These are phyloP conservation scores for Mucor circinelloides DNA, from an alignment of 371 early-diverging fungal genomes.

Conservation along the genomic window DNA sequence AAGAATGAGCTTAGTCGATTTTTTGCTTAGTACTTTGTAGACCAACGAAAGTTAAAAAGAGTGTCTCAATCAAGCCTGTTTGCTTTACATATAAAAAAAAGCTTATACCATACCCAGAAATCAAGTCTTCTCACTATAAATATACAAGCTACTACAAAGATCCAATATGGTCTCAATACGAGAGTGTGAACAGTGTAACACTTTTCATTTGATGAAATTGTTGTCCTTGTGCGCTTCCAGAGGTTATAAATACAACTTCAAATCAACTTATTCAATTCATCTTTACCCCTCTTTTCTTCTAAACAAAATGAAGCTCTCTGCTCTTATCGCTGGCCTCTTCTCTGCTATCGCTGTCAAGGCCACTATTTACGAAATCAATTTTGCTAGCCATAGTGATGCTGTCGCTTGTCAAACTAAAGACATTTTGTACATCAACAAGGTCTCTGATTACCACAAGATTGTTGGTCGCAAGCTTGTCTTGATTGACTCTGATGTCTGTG, in stretches of 20 bases:
- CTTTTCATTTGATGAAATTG: neutral
- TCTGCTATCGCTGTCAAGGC: neutral
- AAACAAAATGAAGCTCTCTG: constrained; percentile 8
- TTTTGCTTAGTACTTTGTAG: too few relatives aligned
- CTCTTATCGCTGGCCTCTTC: neutral
- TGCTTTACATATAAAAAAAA: neutral
- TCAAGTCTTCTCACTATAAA: neutral
- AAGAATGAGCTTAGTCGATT: neutral
- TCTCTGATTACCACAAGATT: neutral
- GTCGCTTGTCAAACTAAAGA: neutral
- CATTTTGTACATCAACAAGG: neutral
- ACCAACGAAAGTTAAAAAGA: neutral
- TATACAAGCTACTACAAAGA: neutral
- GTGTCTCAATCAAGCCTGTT: neutral
- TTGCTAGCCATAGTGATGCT: neutral
- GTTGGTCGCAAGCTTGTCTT: neutral
- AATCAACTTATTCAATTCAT: neutral
- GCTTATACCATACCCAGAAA: neutral
- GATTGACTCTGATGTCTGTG: neutral
- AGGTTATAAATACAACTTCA: neutral
- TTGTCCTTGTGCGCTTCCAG: neutral
- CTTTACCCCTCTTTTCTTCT: neutral
- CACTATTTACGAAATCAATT: neutral
- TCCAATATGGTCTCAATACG: neutral
- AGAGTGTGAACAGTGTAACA: neutral